A percentile compares a stretch with the other conserved stretches of the same genome.
Evolutionary conservation across 805 yeast species (phyloP).

Genomic region (Candida sanyiensis): DNA sequence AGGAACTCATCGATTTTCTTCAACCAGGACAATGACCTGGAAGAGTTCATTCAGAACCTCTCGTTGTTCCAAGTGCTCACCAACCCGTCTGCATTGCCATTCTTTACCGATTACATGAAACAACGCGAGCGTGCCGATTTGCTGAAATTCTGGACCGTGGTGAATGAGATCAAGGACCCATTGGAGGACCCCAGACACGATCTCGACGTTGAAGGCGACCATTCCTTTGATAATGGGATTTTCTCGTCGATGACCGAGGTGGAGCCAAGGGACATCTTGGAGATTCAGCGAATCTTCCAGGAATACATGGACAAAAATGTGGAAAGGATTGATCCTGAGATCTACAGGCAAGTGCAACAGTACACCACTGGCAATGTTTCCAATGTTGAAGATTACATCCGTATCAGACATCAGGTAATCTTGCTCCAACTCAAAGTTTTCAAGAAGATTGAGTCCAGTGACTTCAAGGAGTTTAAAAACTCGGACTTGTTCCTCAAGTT

Average conservation of each 20-base stretch:
- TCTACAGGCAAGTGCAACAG: constrained; percentile 31
- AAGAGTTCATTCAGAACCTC: constrained; percentile 23
- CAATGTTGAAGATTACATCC: constrained; percentile 32
- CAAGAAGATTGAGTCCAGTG: constrained; percentile 43
- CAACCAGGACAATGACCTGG: constrained; percentile 16
- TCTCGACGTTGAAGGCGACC: constrained; percentile 22
- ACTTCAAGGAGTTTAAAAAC: constrained; percentile 53
- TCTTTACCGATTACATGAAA: constrained; percentile 53
- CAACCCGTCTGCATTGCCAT: constrained; percentile 42
- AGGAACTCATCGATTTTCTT: constrained; percentile 9
- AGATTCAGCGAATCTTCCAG: constrained; percentile 44
- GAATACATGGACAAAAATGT: constrained; percentile 34
- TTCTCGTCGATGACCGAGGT: neutral
- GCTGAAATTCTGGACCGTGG: constrained; percentile 60
- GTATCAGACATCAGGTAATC: constrained; percentile 57
- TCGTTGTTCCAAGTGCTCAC: constrained; percentile 40
- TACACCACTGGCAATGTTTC: constrained; percentile 28
- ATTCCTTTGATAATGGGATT: constrained; percentile 10
- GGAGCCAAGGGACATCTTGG: constrained; percentile 40
- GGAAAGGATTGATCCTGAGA: constrained; percentile 26
- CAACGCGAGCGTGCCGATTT: constrained; percentile 38
- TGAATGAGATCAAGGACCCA: constrained; percentile 68
- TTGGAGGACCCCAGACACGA: constrained; percentile 41
- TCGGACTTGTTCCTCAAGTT: constrained; percentile 52
- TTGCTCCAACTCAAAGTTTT: constrained; percentile 50